Percentiles rank a stretch among this genome's conserved stretches.
These are phyloP conservation scores for Elongisporangium prolatum DNA, from an alignment of 352 stramenopile genomes.

Conservation along the genomic window DNA sequence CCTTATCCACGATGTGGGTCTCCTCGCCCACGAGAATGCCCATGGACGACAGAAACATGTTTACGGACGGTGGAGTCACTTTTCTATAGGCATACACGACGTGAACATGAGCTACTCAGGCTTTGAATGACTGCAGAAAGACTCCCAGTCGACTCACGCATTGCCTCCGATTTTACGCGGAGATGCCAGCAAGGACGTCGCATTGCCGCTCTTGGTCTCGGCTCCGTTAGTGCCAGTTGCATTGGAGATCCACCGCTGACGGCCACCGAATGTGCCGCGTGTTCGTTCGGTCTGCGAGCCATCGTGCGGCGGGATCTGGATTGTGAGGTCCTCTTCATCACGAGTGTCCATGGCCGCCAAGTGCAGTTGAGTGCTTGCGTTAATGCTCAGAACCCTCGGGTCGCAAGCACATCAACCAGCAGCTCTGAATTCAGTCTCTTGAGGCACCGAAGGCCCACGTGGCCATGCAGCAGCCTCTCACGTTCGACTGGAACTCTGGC, in stretches of 20 bases:
- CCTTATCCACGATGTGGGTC: conserved; percentile 74
- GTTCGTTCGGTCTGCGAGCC: conserved; percentile 69
- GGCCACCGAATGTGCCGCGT: conserved; percentile 59
- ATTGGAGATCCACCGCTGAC: conserved; percentile 67
- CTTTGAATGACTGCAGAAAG: not conserved
- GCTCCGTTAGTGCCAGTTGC: conserved; percentile 10
- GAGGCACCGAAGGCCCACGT: not conserved
- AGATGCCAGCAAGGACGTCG: conserved; percentile 37
- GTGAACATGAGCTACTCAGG: not conserved
- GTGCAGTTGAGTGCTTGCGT: not conserved
- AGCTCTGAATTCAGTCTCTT: not conserved
- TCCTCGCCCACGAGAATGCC: conserved; percentile 71
- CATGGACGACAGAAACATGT: conserved; percentile 69
- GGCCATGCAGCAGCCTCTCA: not conserved
- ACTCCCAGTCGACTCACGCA: conserved; percentile 35
- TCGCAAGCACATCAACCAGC: not conserved
- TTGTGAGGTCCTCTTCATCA: conserved; percentile 65
- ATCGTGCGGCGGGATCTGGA: conserved; percentile 64
- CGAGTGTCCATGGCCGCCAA: conserved; percentile 28
- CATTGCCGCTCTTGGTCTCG: conserved; percentile 29
- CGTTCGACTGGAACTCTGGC: not conserved
- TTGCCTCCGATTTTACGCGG: conserved; percentile 34
- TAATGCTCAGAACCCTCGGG: not conserved
- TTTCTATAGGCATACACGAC: conserved; percentile 22
- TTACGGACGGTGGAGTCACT: conserved; percentile 58